Evolutionary conservation across 495 filamentous ascomycete genomes (phyloP), one percentile per base, ranked within the genome.

Genomic region (Schizothecium vesticola): DNA sequence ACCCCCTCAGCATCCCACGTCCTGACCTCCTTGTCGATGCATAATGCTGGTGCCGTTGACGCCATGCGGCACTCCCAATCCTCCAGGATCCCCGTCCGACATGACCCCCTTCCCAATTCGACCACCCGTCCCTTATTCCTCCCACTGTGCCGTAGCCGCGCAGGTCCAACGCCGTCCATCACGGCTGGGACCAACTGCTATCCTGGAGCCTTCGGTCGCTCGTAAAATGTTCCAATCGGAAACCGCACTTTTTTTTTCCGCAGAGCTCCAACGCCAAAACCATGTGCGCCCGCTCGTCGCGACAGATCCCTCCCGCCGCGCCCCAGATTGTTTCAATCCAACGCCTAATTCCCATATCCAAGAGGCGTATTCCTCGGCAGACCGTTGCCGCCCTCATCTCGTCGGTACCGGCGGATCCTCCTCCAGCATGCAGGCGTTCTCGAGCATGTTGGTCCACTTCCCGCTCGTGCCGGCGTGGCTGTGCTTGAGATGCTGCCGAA

Each of bases 381-480:
- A 33, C 11, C 31, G 11, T 19, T 13, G 16, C 13, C 5, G 6
- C 7, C 43, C 25, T 71, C 68, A 71, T 61, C 72, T 64, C n/a
- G 69, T 64, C 19, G 70, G 66, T 0, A 72, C 60, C 7, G 79
- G 77, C 56, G 78, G 76, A 28, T 82, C 81, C 78, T 98, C 94
- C 70, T 97, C 93, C 79, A 93, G 91, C 94, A 97, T 96, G 78
- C 95, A 98, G 31, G 94, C 92, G 74, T 91, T 96, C 75, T 99
- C 95, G 56, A 99, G 80, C 82, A 96, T 94, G 78, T 99, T 99
- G 22, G 95, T 99, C 95, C 96, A 98, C 76, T 98, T 98, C 24
- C 95, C 95, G 79, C 93, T 97, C 2, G 93, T 94, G 13, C 95
- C 96, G 8, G 91, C 92, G 79, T 99, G 95, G 76, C 94, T 97